Evolutionary conservation across 257 asterid genomes (phyloP).

Genomic region (Cynanchum wilfordii): DNA sequence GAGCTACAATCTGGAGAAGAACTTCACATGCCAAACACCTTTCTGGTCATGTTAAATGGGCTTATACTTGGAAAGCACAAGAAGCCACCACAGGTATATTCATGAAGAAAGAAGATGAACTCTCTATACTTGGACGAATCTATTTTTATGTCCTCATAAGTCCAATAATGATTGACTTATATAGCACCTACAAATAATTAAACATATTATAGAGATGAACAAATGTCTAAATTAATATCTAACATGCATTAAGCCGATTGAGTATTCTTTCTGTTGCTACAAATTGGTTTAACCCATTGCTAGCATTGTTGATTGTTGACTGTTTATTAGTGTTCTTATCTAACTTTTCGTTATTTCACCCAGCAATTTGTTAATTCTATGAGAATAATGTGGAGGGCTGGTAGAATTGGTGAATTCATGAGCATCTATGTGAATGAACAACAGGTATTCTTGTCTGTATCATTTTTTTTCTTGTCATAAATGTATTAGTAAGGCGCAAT

Average conservation of each 20-base stretch:
- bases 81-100: constrained; percentile 60
- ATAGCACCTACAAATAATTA: neutral
- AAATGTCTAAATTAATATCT: neutral
- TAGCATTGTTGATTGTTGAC: neutral
- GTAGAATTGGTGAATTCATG: constrained; percentile 82
- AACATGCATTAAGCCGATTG: neutral
- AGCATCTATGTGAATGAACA: constrained; percentile 88
- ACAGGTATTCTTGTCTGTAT: constrained; percentile 45
- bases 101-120: constrained; percentile 4
- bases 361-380: constrained; percentile 65
- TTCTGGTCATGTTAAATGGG: constrained; percentile 73
- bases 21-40: constrained; percentile 79
- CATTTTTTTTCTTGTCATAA: neutral
- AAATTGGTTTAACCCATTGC: neutral
- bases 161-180: neutral
- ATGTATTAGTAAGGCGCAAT: neutral
- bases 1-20: constrained; percentile 86
- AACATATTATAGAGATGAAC: neutral
- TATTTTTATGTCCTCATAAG: neutral
- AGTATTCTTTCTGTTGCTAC: neutral
- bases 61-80: constrained; percentile 94
- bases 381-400: constrained; percentile 89
- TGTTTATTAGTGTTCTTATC: neutral
- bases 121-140: neutral
- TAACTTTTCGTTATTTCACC: constrained; percentile 11